Base-by-base conservation (phyloP, 345 rosid genomes). In the Psidium guajava region DNA sequence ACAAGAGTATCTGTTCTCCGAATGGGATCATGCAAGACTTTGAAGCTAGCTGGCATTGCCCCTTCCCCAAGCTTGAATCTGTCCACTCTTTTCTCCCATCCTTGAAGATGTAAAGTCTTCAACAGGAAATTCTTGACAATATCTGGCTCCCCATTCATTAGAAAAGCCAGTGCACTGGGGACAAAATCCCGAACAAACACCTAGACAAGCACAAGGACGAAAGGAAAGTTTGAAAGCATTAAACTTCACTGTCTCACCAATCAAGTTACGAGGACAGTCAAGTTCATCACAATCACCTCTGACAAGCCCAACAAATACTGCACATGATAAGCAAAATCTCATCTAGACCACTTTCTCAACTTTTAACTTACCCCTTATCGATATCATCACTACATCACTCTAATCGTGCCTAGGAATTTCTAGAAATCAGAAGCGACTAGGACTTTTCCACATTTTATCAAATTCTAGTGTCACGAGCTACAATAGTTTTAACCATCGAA, bases 1-100 rank as follows among this genome's bases (percentile, higher is more conserved):
- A 94, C 59, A 81, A 95, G 88, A 20, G 94, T 88, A 59, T 95
- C 98, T 1, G 90, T 89, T 86, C 91, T 91, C 10, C 98, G 88
- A 25, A 82, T 84, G 75, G 98, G 98, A 88, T 94, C 93, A 56
- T 94, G 98, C 32, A 92, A 94, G 80, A 95, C 95, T 88, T 95
- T 94, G 84, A 94, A 95, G 88, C 98, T 94, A 51, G 98, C 98
- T 20, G 97, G 98, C 98, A 95, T 93, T 55, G 85, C 97, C 49
- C 98, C 98, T 92, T 92, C 95, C 40, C 98, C 98, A 58, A 95
- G 96, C 88, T 92, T 93, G 89, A 95, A 95, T 55, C 92, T 84
- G 82, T 95, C 51, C 51, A 95, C 86, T 83, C 54, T 90, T 88
- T 94, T 95, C 28, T 93, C 94, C 94, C 93, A 92, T 44, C 95